Evolutionary conservation across 768 basidiomycete genomes (phyloP).

Genomic region (Psilocybe sp.): DNA sequence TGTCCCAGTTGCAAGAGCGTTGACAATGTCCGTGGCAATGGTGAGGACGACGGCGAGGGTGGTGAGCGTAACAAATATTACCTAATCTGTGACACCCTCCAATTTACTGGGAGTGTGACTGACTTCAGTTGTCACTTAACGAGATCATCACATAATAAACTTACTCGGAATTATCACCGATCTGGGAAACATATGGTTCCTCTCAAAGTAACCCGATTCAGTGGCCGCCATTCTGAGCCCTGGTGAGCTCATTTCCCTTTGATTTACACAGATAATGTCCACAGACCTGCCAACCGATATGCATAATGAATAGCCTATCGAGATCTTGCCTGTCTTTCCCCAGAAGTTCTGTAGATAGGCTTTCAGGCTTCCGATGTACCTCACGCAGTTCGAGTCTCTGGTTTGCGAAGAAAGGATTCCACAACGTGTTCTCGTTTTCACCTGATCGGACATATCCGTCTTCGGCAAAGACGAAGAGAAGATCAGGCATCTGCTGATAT

Average conservation of each 20-base stretch:
- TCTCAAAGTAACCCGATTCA: slow-evolving; percentile 14
- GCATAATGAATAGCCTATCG: background rate
- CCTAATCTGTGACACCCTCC: slow-evolving; percentile 5
- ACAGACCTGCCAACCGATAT: background rate
- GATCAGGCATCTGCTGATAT: slow-evolving; percentile 45
- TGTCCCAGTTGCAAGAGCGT: background rate
- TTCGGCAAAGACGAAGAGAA: slow-evolving; percentile 35
- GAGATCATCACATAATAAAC: slow-evolving; percentile 12
- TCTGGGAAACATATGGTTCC: slow-evolving; percentile 17
- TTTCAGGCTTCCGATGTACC: slow-evolving; percentile 26
- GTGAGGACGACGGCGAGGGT: slow-evolving; percentile 8
- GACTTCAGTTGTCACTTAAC: slow-evolving; percentile 9
- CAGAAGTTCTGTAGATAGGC: slow-evolving; percentile 23
- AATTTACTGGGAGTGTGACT: slow-evolving; percentile 9
- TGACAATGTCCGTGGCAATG: slow-evolving; percentile 6
- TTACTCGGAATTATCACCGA: background rate
- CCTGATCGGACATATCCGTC: slow-evolving; percentile 48
- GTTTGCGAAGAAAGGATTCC: slow-evolving; percentile 33
- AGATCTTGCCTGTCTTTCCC: slow-evolving; percentile 2
- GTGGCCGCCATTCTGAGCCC: slow-evolving; percentile 11
- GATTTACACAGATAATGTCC: background rate
- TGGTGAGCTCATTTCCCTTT: background rate
- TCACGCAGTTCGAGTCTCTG: slow-evolving; percentile 26
- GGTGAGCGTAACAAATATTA: slow-evolving; percentile 10
- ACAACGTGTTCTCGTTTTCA: slow-evolving; percentile 37